Percentiles rank a stretch among this genome's conserved stretches.
These are phyloP conservation scores for Austroboletus novae-zelandiae DNA, from an alignment of 1,284 basidiomycete species.

Conservation along the genomic window DNA sequence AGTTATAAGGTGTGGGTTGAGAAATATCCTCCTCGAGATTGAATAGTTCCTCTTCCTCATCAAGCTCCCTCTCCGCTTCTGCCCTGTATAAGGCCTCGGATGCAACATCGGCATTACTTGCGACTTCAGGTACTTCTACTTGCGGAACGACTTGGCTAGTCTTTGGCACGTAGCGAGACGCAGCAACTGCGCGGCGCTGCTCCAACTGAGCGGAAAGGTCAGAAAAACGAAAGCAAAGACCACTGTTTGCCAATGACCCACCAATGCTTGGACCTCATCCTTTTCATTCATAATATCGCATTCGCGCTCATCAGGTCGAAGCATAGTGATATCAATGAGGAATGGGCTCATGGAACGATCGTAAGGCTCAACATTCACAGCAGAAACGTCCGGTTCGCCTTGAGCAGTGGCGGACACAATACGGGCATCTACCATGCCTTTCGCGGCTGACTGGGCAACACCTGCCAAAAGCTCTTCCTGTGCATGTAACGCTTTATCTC, in stretches of 20 bases:
- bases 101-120: conserved; percentile 72
- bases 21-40: conserved; percentile 85
- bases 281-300: conserved; percentile 71
- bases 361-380: conserved; percentile 73
- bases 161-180: conserved; percentile 84
- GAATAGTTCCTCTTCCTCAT: conserved; percentile 94
- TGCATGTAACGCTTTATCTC: conserved; percentile 90
- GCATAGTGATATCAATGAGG: conserved; percentile 65
- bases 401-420: conserved; percentile 33
- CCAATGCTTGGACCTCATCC: conserved; percentile 67
- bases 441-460: conserved; percentile 57
- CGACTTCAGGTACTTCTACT: conserved; percentile 46
- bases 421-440: conserved; percentile 37
- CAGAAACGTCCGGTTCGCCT: conserved; percentile 42
- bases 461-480: conserved; percentile 89
- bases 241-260: conserved; percentile 38
- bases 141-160: conserved; percentile 50
- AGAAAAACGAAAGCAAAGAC: conserved; percentile 5
- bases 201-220: conserved; percentile 51
- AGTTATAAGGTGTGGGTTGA: conserved; percentile 86
- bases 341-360: conserved; percentile 80
- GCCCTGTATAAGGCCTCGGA: conserved; percentile 84
- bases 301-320: conserved; percentile 75
- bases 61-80: conserved; percentile 87
- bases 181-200: conserved; percentile 74